Conservation (phyloP, 169 alveolate species). For the Eimeria acervulina region DNA sequence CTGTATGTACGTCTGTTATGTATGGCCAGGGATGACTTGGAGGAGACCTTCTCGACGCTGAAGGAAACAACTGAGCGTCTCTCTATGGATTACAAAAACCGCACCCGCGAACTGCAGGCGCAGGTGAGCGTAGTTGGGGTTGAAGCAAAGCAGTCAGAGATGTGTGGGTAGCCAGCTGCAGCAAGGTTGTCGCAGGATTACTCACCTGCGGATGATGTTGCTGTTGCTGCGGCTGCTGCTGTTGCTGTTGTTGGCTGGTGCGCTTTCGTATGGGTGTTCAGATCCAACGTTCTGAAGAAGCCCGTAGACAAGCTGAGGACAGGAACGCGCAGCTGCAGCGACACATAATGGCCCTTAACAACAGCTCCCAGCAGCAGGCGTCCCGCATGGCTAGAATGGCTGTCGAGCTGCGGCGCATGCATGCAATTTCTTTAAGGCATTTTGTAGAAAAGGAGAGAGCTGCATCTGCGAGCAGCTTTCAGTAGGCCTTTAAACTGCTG, state of each 20-base stretch:
- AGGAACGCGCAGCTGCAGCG: background rate
- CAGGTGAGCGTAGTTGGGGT: constrained; percentile 1
- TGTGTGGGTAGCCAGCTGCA: background rate
- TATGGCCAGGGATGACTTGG: constrained; percentile 47
- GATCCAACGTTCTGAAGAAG: constrained; percentile 46
- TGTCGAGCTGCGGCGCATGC: constrained; percentile 57
- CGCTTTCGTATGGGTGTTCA: background rate
- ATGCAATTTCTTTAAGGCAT: constrained; percentile 37
- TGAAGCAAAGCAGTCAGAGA: background rate
- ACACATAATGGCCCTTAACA: constrained; percentile 41
- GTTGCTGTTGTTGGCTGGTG: background rate
- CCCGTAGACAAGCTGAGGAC: constrained; percentile 13
- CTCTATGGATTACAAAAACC: constrained; percentile 5
- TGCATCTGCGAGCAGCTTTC: constrained; percentile 22
- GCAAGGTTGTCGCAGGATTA: background rate
- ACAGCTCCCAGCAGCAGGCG: constrained; percentile 38
- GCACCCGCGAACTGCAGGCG: constrained; percentile 18
- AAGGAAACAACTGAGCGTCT: background rate
- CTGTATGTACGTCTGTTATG: background rate
- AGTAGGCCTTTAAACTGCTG: background rate
- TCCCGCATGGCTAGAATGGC: constrained; percentile 8
- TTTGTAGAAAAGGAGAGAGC: constrained; percentile 38
- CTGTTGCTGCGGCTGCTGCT: background rate
- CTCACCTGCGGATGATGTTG: background rate
- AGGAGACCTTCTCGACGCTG: background rate